These are phyloP conservation scores for Salvia hispanica DNA, from an alignment of 257 asterid genomes.

Conservation along the genomic window DNA sequence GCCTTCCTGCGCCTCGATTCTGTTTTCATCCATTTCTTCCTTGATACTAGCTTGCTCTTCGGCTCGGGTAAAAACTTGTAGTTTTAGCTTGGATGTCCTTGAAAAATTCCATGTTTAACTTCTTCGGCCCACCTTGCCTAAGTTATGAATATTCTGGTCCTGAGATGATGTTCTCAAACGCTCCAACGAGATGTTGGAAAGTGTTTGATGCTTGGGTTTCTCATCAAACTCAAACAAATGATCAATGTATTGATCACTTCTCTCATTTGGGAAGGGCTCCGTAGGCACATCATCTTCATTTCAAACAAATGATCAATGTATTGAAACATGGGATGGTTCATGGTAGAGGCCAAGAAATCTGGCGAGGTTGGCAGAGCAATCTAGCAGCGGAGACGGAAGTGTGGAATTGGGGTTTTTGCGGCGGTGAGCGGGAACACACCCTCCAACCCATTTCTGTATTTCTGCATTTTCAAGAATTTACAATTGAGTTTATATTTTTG, in stretches of 20 bases:
- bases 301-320: conserved; percentile 30
- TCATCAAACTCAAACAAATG: too few relatives aligned
- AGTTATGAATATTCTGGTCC: conserved; percentile 93
- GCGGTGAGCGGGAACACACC: too few relatives aligned
- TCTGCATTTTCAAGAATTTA: too few relatives aligned
- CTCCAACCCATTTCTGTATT: conserved; percentile 38
- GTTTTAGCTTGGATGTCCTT: too few relatives aligned
- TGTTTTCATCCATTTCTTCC: too few relatives aligned
- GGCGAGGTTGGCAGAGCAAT: conserved; percentile 20
- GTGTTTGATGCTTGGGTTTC: too few relatives aligned
- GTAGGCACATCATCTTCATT: too few relatives aligned
- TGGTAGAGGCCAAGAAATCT: conserved; percentile 4
- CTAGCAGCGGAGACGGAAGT: conserved; percentile 9
- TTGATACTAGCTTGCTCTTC: conserved; percentile 38
- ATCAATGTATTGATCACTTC: too few relatives aligned
- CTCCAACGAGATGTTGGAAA: conserved; percentile 52
- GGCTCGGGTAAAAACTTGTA: not conserved
- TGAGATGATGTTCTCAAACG: conserved; percentile 86
- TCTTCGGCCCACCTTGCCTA: conserved; percentile 86
- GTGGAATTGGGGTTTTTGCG: conserved; percentile 30
- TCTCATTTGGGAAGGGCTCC: too few relatives aligned
- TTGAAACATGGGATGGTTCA: conserved; percentile 32
- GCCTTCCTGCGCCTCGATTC: conserved; percentile 51
- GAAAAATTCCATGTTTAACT: conserved; percentile 38
- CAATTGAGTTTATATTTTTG: too few relatives aligned